Evolutionary conservation across 2,329 filamentous ascomycete species (phyloP).

Genomic region (Epichloe sibirici): DNA sequence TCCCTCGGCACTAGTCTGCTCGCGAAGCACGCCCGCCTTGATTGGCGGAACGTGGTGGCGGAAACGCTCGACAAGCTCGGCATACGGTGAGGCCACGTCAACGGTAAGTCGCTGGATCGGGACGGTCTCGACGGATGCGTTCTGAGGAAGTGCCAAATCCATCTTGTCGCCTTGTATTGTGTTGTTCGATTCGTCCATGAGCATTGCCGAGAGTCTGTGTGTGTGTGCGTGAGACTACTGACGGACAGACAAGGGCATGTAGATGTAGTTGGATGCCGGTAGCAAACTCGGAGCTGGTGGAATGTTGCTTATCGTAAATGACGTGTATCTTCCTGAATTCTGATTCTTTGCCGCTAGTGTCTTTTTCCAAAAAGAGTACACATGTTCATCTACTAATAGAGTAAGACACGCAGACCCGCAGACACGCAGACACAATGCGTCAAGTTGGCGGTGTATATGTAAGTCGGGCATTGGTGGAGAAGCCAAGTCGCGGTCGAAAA

Average conservation of each 20-base stretch:
- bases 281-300: background rate
- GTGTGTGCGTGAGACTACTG: background rate
- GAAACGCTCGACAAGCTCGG: constrained; percentile 1
- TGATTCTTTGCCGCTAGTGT: too few species aligned
- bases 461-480: background rate
- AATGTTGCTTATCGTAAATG: background rate
- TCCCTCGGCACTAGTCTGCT: background rate
- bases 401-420: background rate
- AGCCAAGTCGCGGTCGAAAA: background rate
- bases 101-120: background rate
- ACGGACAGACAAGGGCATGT: background rate
- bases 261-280: background rate
- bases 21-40: background rate
- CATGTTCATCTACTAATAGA: background rate
- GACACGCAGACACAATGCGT: background rate
- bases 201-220: too few species aligned
- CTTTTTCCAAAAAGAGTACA: too few species aligned
- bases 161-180: background rate
- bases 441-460: background rate
- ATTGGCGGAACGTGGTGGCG: background rate
- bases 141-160: background rate
- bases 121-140: background rate
- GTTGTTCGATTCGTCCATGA: too few species aligned
- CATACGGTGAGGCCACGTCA: background rate
- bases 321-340: background rate